phyloP scores from a whole-genome alignment of 2,329 filamentous ascomycete species.

The Apiospora sp. region DNA sequence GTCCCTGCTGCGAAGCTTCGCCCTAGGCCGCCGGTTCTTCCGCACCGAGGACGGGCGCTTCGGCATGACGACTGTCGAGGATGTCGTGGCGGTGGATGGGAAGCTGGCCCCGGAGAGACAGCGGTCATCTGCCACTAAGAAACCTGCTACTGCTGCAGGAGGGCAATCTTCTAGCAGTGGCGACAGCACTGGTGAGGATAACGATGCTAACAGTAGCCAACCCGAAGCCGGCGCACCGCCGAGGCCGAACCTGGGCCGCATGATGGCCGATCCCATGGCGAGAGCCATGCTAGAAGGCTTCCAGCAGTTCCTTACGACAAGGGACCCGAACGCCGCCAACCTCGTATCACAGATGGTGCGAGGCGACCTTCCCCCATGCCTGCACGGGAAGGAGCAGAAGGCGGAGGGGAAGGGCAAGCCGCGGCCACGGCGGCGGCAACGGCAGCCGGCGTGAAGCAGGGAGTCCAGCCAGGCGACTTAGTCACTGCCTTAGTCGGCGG shows the following conservation, averaged over 20 bases:
- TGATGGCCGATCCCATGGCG: constrained; percentile 31
- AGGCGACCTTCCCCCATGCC: constrained; percentile 26
- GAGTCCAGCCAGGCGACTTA: constrained; percentile 33
- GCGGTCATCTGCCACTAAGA: neutral
- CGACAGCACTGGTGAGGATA: neutral
- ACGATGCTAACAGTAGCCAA: neutral
- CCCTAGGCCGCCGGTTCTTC: constrained; percentile 35
- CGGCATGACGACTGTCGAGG: constrained; percentile 36
- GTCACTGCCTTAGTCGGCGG: constrained; percentile 35
- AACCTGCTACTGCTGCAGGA: neutral
- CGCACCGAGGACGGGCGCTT: constrained; percentile 35
- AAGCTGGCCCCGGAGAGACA: constrained; percentile 20
- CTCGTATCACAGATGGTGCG: constrained; percentile 27
- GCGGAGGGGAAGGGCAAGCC: neutral
- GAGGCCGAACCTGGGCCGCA: constrained; percentile 22
- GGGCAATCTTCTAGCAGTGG: neutral
- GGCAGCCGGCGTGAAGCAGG: constrained; percentile 19
- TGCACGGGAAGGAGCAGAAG: neutral
- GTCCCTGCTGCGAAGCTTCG: constrained; percentile 22
- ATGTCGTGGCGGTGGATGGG: constrained; percentile 30
- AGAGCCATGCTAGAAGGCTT: constrained; percentile 31
- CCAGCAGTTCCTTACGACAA: constrained; percentile 29
- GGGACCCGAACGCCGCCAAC: constrained; percentile 28
- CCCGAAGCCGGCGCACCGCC: neutral
- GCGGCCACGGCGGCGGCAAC: neutral